These are phyloP conservation scores for Naganishia antarctica DNA, from an alignment of 768 basidiomycete genomes.

Conservation along the genomic window DNA sequence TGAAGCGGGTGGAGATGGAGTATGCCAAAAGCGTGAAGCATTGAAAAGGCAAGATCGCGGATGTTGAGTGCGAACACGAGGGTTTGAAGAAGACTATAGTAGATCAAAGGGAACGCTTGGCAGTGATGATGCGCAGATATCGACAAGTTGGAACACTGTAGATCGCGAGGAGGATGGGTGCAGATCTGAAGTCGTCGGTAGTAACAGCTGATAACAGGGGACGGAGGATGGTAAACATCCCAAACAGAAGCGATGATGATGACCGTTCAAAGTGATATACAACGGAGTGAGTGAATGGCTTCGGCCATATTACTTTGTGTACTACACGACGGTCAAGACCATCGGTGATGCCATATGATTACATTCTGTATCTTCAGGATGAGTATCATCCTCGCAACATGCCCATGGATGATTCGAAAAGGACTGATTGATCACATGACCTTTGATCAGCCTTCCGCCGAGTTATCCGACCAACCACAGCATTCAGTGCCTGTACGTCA, in stretches of 20 bases:
- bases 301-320: too few relatives aligned
- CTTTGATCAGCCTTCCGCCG: background rate
- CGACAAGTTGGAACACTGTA: background rate
- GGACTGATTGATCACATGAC: background rate
- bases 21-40: background rate
- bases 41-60: background rate
- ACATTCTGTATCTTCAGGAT: too few relatives aligned
- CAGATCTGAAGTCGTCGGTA: too few relatives aligned
- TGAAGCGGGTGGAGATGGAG: background rate
- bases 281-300: too few relatives aligned
- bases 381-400: background rate
- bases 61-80: background rate
- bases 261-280: too few relatives aligned
- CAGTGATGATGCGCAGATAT: background rate
- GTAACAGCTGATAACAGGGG: too few relatives aligned
- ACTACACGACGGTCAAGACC: too few relatives aligned
- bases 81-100: background rate
- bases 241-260: too few relatives aligned
- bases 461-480: background rate
- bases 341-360: too few relatives aligned
- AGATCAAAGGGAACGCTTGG: background rate
- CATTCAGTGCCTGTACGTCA: background rate
- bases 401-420: conserved; percentile 1
- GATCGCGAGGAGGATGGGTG: too few relatives aligned
- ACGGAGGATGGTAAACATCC: too few relatives aligned